Evolutionary conservation across 2,329 filamentous ascomycete genomes (phyloP).

Genomic region (Ampelomyces quisqualis): DNA sequence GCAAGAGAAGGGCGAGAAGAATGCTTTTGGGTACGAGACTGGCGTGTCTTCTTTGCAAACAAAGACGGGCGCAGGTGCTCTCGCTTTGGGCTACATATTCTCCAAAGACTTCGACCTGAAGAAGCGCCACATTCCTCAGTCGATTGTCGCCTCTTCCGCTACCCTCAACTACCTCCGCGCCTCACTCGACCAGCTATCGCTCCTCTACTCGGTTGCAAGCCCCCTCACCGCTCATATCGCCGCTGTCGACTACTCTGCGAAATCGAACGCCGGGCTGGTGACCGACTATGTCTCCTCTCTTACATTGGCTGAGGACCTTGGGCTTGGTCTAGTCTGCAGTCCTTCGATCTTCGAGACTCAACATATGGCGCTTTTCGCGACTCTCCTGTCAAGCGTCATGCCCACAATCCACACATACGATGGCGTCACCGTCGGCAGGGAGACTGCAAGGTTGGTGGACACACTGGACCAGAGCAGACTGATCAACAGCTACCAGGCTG

Average conservation of each 20-base stretch:
- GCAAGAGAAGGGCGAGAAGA: slow-evolving; percentile 68
- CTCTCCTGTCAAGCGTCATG: slow-evolving; percentile 72
- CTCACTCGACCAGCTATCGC: slow-evolving; percentile 86
- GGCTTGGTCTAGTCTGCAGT: slow-evolving; percentile 81
- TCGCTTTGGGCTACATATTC: slow-evolving; percentile 96
- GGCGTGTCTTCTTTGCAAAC: slow-evolving; percentile 80
- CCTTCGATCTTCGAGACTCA: slow-evolving; percentile 87
- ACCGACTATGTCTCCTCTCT: slow-evolving; percentile 84
- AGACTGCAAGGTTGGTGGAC: slow-evolving; percentile 80
- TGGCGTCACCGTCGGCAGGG: slow-evolving; percentile 77
- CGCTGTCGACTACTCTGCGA: slow-evolving; percentile 77
- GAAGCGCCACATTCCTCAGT: slow-evolving; percentile 89
- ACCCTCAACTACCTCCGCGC: slow-evolving; percentile 77
- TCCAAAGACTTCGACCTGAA: slow-evolving; percentile 91
- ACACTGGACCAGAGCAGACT: slow-evolving; percentile 72
- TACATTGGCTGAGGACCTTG: slow-evolving; percentile 82
- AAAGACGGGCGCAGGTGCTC: slow-evolving; percentile 80
- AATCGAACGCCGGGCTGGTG: slow-evolving; percentile 69
- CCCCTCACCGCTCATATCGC: slow-evolving; percentile 92
- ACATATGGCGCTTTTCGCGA: slow-evolving; percentile 91
- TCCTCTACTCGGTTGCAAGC: slow-evolving; percentile 88
- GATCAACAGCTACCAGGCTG: slow-evolving; percentile 66
- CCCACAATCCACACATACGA: slow-evolving; percentile 90
- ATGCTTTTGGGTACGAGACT: slow-evolving; percentile 79
- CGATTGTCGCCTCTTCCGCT: slow-evolving; percentile 81